Evolutionary conservation across 2,329 filamentous ascomycete genomes (phyloP).

Genomic region (Colletotrichum sp.): DNA sequence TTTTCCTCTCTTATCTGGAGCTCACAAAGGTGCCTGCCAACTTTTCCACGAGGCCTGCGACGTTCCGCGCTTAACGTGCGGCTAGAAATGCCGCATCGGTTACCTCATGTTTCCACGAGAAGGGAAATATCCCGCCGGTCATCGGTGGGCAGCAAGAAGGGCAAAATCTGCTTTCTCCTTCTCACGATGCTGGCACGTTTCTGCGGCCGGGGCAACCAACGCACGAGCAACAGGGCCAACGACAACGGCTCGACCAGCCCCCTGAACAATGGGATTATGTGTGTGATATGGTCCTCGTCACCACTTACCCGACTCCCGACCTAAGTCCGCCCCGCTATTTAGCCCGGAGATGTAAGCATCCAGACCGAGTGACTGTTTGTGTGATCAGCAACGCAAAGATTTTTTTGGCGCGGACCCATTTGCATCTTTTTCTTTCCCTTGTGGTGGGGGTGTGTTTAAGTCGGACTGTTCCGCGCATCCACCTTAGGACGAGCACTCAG

Average conservation of each 20-base stretch:
- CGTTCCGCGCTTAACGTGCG: not conserved
- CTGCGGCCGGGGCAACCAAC: not conserved
- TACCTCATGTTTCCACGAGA: slow-evolving; percentile 4
- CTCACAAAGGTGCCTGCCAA: not conserved
- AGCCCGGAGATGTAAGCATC: not conserved
- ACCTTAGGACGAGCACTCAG: not conserved
- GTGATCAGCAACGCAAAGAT: not conserved
- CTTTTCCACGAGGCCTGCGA: not conserved
- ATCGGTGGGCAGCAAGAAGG: not conserved
- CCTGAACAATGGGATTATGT: not conserved
- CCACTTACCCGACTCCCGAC: not conserved
- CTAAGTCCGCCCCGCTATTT: not conserved
- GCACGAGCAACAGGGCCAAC: not conserved
- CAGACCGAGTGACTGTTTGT: not conserved
- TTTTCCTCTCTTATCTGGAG: not conserved
- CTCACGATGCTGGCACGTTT: not conserved
- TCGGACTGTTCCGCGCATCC: not conserved
- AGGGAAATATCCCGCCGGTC: not conserved
- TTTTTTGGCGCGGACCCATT: not conserved
- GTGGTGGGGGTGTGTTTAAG: not conserved
- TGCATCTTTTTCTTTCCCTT: not conserved
- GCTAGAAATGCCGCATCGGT: not conserved
- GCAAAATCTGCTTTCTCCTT: not conserved
- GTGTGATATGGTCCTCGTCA: not conserved
- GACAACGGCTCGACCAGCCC: not conserved